Conservation (phyloP, 805 yeast genomes). For the Kodamaea sagamina region DNA sequence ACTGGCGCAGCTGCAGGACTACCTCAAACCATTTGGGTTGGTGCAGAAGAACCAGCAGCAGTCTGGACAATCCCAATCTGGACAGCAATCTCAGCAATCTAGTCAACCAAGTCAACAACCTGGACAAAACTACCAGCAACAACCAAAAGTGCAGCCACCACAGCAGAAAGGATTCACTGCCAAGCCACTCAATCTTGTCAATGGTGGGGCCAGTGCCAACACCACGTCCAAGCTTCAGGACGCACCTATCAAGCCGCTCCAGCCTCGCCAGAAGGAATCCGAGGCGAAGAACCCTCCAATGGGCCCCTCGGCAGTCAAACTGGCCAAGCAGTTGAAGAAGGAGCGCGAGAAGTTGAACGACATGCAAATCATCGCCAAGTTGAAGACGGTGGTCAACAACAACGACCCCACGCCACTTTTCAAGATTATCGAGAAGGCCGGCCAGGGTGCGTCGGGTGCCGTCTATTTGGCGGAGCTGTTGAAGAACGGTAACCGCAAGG, state of each 20-base stretch:
- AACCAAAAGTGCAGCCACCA: constrained; percentile 6
- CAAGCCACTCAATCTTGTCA: constrained; percentile 17
- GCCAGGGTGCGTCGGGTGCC: constrained; percentile 98
- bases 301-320: constrained; percentile 25
- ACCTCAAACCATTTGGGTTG: constrained; percentile 24
- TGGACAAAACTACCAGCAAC: constrained; percentile 11
- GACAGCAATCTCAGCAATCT: constrained; percentile 9
- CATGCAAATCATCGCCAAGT: constrained; percentile 77
- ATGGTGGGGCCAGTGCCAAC: constrained; percentile 9
- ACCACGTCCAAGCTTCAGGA: constrained; percentile 15
- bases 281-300: constrained; percentile 10
- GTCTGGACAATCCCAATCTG: constrained; percentile 14
- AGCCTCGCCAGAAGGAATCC: constrained; percentile 20
- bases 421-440: constrained; percentile 79
- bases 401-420: constrained; percentile 85
- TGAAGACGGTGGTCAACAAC: constrained; percentile 78
- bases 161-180: constrained; percentile 11
- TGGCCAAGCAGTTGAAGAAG: constrained; percentile 41
- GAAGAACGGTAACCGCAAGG: constrained; percentile 59
- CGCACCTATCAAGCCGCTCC: constrained; percentile 30
- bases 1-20: constrained; percentile 10
- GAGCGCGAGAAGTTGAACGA: constrained; percentile 66
- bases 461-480: constrained; percentile 81
- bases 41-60: constrained; percentile 14
- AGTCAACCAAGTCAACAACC: constrained; percentile 12